Conservation (phyloP, 2,329 filamentous ascomycete genomes). For the Venturia asperata region DNA sequence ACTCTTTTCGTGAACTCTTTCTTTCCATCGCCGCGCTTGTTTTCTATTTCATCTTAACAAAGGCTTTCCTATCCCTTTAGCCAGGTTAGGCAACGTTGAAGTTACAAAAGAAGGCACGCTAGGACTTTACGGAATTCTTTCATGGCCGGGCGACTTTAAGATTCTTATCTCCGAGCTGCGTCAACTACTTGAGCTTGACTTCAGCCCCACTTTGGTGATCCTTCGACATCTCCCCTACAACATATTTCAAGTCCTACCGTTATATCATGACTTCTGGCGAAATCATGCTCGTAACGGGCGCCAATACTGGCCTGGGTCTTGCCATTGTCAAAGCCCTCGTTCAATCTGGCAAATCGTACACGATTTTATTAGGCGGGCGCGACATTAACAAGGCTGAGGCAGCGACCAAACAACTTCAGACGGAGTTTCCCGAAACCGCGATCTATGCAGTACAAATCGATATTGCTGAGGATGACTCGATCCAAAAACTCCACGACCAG, state of each 20-base stretch:
- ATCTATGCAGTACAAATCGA: conserved; percentile 47
- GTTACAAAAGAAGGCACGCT: too few species aligned
- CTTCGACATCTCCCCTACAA: neutral
- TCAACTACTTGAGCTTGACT: neutral
- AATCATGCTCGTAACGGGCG: conserved; percentile 54
- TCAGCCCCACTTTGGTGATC: neutral
- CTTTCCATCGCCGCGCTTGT: neutral
- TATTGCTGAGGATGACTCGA: conserved; percentile 47
- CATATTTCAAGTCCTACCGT: neutral
- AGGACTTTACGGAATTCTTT: too few species aligned
- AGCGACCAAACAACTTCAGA: conserved; percentile 39
- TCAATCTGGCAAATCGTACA: conserved; percentile 43
- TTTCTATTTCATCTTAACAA: neutral
- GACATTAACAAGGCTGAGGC: conserved; percentile 44
- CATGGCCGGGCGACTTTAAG: neutral
- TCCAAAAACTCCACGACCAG: conserved; percentile 39
- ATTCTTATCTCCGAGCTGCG: neutral
- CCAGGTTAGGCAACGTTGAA: too few species aligned
- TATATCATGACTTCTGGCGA: conserved; percentile 22
- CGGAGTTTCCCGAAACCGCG: conserved; percentile 35
- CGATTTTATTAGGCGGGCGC: conserved; percentile 51
- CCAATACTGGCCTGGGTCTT: conserved; percentile 54
- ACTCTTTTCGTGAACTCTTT: neutral
- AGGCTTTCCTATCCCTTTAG: too few species aligned
- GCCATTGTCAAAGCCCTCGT: conserved; percentile 51